A percentile compares a stretch with the other conserved stretches of the same genome.
These are phyloP conservation scores for Blastocrithidia nonstop DNA, from an alignment of 208 protist genomes.

Conservation along the genomic window DNA sequence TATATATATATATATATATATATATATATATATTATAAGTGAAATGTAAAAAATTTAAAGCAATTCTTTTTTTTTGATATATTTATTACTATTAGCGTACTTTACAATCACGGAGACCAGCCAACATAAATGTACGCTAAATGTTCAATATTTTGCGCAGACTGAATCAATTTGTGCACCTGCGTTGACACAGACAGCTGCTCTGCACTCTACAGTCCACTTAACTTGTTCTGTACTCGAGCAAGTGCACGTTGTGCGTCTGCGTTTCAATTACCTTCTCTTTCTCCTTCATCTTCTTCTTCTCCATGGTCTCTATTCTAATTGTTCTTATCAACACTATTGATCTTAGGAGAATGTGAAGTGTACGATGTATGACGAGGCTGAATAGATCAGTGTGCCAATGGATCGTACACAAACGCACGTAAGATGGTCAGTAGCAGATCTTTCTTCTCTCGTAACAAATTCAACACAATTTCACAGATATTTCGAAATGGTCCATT, in stretches of 20 bases:
- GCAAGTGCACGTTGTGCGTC: slow-evolving; percentile 69
- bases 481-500: slow-evolving; percentile 83
- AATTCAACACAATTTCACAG: slow-evolving; percentile 75
- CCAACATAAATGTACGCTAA: slow-evolving; percentile 59
- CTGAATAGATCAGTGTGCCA: slow-evolving; percentile 82
- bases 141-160: slow-evolving; percentile 44
- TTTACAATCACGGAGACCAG: slow-evolving; percentile 75
- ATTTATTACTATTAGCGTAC: background rate
- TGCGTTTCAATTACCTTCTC: slow-evolving; percentile 10
- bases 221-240: slow-evolving; percentile 78
- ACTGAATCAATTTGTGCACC: slow-evolving; percentile 44
- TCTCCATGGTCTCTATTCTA: slow-evolving; percentile 4
- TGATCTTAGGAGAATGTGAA: slow-evolving; percentile 4
- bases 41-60: background rate
- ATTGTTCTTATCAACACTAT: background rate
- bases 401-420: slow-evolving; percentile 91
- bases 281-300: background rate
- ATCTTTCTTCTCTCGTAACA: slow-evolving; percentile 62
- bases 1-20: background rate
- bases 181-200: slow-evolving; percentile 37
- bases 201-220: slow-evolving; percentile 55
- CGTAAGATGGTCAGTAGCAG: slow-evolving; percentile 83
- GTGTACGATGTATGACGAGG: too few species aligned
- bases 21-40: background rate
- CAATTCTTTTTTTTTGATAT: background rate